Evolutionary conservation across 352 stramenopile genomes (phyloP).

Genomic region (Stramenopiles sp.): DNA sequence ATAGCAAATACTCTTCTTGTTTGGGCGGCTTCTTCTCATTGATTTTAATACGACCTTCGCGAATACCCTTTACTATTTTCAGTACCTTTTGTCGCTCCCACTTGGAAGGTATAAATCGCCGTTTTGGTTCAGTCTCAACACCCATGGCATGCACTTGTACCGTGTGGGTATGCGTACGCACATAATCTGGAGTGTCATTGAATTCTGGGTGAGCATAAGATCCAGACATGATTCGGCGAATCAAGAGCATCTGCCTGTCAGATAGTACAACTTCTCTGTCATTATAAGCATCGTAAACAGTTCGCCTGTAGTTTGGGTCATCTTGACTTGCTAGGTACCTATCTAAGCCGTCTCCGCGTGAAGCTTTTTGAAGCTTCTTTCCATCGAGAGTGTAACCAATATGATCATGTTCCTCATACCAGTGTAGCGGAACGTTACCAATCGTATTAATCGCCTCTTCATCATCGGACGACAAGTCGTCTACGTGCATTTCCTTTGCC

Average conservation of each 20-base stretch:
- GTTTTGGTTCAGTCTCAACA: slow-evolving; percentile 66
- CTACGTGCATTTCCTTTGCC: slow-evolving; percentile 75
- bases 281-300: slow-evolving; percentile 97
- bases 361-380: slow-evolving; percentile 80
- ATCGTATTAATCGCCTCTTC: slow-evolving; percentile 88
- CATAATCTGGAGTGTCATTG: slow-evolving; percentile 65
- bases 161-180: slow-evolving; percentile 61
- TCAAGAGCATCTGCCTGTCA: slow-evolving; percentile 88
- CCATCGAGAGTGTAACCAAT: slow-evolving; percentile 95
- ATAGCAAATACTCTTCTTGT: slow-evolving; percentile 40
- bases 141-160: slow-evolving; percentile 61
- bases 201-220: slow-evolving; percentile 71
- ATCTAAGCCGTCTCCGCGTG: slow-evolving; percentile 65
- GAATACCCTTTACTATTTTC: slow-evolving; percentile 86
- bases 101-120: slow-evolving; percentile 81
- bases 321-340: slow-evolving; percentile 33
- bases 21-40: slow-evolving; percentile 19
- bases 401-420: slow-evolving; percentile 99
- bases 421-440: slow-evolving; percentile 91
- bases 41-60: slow-evolving; percentile 76
- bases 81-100: slow-evolving; percentile 69
- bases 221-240: slow-evolving; percentile 80
- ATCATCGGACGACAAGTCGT: slow-evolving; percentile 96
- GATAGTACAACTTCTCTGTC: slow-evolving; percentile 87
- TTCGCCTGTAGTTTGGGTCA: slow-evolving; percentile 76